Evolutionary conservation across 768 basidiomycete species (phyloP).

Genomic region (Jaapia argillacea): DNA sequence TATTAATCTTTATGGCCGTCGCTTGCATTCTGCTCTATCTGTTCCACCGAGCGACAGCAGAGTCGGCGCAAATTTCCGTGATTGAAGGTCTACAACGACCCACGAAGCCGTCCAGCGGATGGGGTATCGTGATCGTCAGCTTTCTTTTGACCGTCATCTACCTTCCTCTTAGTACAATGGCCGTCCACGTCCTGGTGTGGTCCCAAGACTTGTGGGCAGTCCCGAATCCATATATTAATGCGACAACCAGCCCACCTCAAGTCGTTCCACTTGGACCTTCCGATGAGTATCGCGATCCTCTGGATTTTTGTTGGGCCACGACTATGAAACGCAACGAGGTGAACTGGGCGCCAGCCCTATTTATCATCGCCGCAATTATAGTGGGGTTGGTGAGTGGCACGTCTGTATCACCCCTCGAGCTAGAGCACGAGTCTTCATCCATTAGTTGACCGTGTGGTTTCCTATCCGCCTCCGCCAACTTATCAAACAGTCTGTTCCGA

Average conservation of each 20-base stretch:
- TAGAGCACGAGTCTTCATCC: not conserved
- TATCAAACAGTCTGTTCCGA: conserved; percentile 48
- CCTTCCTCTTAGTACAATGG: conserved; percentile 69
- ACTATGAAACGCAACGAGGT: conserved; percentile 62
- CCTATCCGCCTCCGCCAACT: conserved; percentile 51
- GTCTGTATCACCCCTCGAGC: not conserved
- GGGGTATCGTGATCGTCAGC: conserved; percentile 48
- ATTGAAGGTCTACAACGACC: conserved; percentile 47
- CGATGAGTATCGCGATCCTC: conserved; percentile 44
- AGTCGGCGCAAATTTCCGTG: conserved; percentile 36
- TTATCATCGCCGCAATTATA: conserved; percentile 46
- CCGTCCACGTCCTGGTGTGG: conserved; percentile 69
- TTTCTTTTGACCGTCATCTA: conserved; percentile 64
- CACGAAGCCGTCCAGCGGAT: conserved; percentile 29
- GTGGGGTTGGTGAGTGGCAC: conserved; percentile 36
- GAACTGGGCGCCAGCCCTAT: conserved; percentile 55
- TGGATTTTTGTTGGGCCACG: conserved; percentile 75
- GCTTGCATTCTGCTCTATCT: conserved; percentile 44
- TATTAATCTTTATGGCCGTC: conserved; percentile 47
- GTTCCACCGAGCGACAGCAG: conserved; percentile 40
- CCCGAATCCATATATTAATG: conserved; percentile 55
- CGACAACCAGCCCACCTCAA: conserved; percentile 37
- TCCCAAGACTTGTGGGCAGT: conserved; percentile 70
- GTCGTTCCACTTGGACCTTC: conserved; percentile 45
- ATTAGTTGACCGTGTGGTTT: conserved; percentile 65